phyloP scores from a whole-genome alignment of 306 rosid species.

The Adenanthera pavonina region DNA sequence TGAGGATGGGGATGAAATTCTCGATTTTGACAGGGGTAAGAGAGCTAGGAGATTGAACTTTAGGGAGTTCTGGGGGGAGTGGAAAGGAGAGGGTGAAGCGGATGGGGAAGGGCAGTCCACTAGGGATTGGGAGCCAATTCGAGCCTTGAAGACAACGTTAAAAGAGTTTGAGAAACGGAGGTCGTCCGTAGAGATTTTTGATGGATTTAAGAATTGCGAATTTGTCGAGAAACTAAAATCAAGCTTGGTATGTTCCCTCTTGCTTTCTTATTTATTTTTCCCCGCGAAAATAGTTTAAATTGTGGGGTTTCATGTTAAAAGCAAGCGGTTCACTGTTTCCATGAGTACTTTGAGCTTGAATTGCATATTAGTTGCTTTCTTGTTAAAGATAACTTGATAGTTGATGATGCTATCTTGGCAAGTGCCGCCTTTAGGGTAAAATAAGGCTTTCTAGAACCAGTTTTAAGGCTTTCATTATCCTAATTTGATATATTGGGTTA shows the following conservation, averaged over 20 bases:
- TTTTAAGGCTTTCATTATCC: not conserved
- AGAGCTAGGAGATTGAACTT: constrained; percentile 56
- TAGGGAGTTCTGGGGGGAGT: constrained; percentile 85
- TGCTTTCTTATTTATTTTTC: constrained; percentile 4
- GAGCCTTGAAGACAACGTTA: constrained; percentile 76
- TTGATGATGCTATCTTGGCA: not conserved
- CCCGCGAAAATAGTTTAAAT: constrained; percentile 14
- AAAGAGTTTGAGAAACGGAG: constrained; percentile 85
- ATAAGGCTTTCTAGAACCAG: not conserved
- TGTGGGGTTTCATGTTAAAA: not conserved
- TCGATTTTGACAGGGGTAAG: constrained; percentile 58
- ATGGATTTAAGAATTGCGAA: constrained; percentile 78
- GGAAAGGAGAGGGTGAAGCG: constrained; percentile 62
- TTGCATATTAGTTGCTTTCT: constrained; percentile 3
- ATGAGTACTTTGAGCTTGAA: not conserved
- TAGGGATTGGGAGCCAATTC: constrained; percentile 92
- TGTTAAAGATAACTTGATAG: not conserved
- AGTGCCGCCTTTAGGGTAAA: constrained; percentile 19
- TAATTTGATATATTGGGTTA: not conserved
- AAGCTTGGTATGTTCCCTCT: constrained; percentile 64
- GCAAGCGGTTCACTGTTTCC: not conserved
- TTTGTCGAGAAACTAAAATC: constrained; percentile 88
- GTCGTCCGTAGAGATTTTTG: constrained; percentile 67
- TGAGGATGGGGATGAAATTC: constrained; percentile 45
- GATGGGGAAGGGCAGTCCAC: constrained; percentile 45